phyloP scores from a whole-genome alignment of 106 monocot genomes.

The Dactylorhiza incarnata region DNA sequence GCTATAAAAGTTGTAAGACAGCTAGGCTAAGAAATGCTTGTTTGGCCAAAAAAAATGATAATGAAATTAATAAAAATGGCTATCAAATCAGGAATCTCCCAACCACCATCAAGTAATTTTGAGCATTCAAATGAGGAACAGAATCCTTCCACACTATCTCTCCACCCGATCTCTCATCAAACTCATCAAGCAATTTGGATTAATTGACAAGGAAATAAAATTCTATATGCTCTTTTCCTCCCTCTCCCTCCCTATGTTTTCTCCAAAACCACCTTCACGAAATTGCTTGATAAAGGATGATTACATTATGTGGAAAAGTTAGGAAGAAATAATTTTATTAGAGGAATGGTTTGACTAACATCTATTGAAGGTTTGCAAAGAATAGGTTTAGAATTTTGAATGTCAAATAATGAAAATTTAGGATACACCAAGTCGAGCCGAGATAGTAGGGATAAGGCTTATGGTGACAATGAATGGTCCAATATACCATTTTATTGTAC shows the following conservation, averaged over 20 bases:
- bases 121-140: not conserved
- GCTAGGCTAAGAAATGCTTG: not conserved
- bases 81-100: not conserved
- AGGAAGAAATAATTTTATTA: no score
- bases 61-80: not conserved
- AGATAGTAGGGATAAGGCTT: no score
- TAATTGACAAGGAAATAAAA: not conserved
- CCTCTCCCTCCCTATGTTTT: no score
- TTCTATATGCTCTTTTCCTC: not conserved
- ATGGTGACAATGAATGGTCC: not conserved
- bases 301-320: not conserved
- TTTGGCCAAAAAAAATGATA: not conserved
- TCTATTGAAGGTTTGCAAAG: no score
- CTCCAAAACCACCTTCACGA: no score
- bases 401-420: no score
- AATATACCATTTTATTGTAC: not conserved
- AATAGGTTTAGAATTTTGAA: no score
- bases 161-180: not conserved
- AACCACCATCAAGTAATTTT: not conserved
- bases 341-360: no score
- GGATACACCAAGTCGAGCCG: no score
- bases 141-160: not conserved
- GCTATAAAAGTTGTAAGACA: not conserved
- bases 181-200: not conserved
- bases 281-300: no score